Evolutionary conservation across 208 protist species (phyloP).

Genomic region (Phytomonas sp.): DNA sequence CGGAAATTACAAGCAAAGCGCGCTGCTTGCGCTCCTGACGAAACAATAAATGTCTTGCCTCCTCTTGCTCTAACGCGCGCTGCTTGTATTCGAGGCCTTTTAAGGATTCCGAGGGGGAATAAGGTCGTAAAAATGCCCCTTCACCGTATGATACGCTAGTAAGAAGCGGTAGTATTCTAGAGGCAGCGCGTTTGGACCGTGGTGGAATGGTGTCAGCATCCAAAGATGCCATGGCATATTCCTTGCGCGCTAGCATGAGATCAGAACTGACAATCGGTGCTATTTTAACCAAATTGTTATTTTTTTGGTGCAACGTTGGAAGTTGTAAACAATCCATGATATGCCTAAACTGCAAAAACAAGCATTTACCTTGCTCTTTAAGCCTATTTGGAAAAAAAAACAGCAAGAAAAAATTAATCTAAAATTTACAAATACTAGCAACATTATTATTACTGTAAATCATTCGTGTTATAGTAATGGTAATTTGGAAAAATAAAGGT

Average conservation of each 20-base stretch:
- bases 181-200: background rate
- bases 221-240: background rate
- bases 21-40: background rate
- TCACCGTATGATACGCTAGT: background rate
- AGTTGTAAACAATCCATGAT: background rate
- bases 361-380: background rate
- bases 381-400: background rate
- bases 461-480: background rate
- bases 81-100: background rate
- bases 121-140: background rate
- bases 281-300: background rate
- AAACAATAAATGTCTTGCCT: background rate
- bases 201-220: background rate
- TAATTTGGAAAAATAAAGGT: conserved; percentile 1
- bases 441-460: background rate
- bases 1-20: background rate
- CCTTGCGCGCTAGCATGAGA: background rate
- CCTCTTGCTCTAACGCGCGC: background rate
- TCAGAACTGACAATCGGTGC: background rate
- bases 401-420: background rate
- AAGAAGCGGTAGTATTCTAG: background rate
- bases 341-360: background rate
- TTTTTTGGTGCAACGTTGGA: background rate
- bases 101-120: background rate
- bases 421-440: background rate